Evolutionary conservation across 805 yeast species (phyloP).

Genomic region (Saturnispora besseyi): DNA sequence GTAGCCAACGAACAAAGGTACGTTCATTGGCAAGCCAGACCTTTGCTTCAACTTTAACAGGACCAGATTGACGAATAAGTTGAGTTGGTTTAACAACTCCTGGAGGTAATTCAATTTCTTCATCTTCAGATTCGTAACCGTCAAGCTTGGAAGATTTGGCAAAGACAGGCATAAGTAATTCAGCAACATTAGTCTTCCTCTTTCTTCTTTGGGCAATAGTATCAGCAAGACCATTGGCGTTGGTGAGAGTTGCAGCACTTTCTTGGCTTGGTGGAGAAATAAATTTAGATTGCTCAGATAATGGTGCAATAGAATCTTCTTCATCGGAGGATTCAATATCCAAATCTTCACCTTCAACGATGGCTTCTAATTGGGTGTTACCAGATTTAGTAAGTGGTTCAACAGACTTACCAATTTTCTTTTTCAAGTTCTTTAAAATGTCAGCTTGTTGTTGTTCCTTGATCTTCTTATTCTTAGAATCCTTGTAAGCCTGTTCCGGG

Average conservation of each 20-base stretch:
- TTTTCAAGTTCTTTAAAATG: conserved; percentile 31
- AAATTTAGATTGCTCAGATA: conserved; percentile 4
- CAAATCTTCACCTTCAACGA: conserved; percentile 28
- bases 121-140: conserved; percentile 68
- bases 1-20: conserved; percentile 93
- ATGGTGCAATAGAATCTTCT: conserved; percentile 36
- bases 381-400: conserved; percentile 20
- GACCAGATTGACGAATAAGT: conserved; percentile 80
- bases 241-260: neutral
- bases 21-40: conserved; percentile 99
- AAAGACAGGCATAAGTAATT: conserved; percentile 26
- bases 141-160: conserved; percentile 27
- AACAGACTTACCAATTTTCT: conserved; percentile 35
- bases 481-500: conserved; percentile 72
- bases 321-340: conserved; percentile 47
- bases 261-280: neutral
- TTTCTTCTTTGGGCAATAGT: conserved; percentile 12
- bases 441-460: conserved; percentile 37
- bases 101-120: conserved; percentile 75
- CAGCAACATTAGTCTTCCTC: conserved; percentile 17
- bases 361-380: conserved; percentile 26
- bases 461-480: conserved; percentile 45
- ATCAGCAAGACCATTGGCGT: conserved; percentile 1
- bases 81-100: conserved; percentile 80
- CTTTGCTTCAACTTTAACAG: conserved; percentile 90